A percentile compares a stretch with the other conserved stretches of the same genome.
These are phyloP conservation scores for Metarhizium brunneum DNA, from an alignment of 2,329 filamentous ascomycete species.

Conservation along the genomic window DNA sequence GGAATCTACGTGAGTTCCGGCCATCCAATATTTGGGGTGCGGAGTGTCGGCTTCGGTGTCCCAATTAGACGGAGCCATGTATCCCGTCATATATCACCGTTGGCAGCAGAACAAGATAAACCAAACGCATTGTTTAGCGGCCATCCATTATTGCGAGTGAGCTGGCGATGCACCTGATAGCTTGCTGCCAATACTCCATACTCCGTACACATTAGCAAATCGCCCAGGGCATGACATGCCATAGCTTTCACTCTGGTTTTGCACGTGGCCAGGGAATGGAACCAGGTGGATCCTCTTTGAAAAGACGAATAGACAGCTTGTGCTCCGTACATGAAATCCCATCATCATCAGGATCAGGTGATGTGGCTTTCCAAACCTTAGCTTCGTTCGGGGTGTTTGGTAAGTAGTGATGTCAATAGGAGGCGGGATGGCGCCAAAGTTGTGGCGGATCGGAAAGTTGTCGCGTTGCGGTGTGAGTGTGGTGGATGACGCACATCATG, in stretches of 20 bases:
- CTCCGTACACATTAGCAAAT: neutral
- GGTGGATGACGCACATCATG: neutral
- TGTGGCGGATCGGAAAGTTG: neutral
- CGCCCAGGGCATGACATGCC: neutral
- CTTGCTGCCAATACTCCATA: neutral
- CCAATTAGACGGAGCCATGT: neutral
- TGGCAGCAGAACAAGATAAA: neutral
- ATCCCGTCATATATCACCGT: neutral
- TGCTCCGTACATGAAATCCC: neutral
- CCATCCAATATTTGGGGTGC: neutral
- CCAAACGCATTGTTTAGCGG: neutral
- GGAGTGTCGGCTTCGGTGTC: neutral
- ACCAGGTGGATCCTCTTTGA: neutral
- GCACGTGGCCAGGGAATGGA: neutral
- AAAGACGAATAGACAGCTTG: neutral
- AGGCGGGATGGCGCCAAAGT: slow-evolving; percentile 1
- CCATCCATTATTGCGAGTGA: neutral
- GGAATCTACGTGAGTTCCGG: neutral
- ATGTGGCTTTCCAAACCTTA: neutral
- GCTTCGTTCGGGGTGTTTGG: neutral
- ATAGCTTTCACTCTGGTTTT: neutral
- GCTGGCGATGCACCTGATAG: neutral
- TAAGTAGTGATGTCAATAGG: neutral
- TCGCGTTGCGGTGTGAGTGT: neutral
- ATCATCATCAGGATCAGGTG: neutral